Base-by-base conservation (phyloP, 169 alveolate species). In the Plasmodium berghei region DNA sequence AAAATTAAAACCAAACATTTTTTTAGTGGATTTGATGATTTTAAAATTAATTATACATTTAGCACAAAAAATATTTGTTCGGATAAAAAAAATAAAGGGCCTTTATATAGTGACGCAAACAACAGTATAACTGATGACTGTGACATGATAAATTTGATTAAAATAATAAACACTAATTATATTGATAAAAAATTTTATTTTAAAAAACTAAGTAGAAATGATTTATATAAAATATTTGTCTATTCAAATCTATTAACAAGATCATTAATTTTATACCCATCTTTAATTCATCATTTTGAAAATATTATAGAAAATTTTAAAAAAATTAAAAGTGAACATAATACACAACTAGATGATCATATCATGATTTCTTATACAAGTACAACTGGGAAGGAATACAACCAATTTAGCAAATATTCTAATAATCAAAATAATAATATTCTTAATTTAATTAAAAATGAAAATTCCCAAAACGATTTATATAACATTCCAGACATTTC, bases 21-120 rank as follows among this genome's bases (percentile, higher is more conserved):
- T 34, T 83, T 67, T 52, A 67, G 54, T 20, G 70, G 66, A 42
- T 83, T 83, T 66, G 90, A 83, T 56, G 90, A 83, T 46, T 83
- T 83, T 61, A 83, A 83, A 83, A 83, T 83, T 55, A 72, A 83
- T 45, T 83, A 83, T 66, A 52, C 90, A n/a, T 83, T 62, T 66
- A 26, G 49, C 45, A 61, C 54, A 74, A 26, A 20, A 56, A 58
- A 73, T 61, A 61, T 12, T 8, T 34, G 34, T 45, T 12, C 45
- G n/a, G 10, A 28, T 52, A 46, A 54, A n/a, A 61, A 34, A 40
- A 67, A 34, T 22, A 67, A 83, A 55, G 20, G 18, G 2, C 1
- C 74, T 5, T 9, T 48, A 24, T 48, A 67, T 24, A 61, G 54
- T 34, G 90, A 48, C 48, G 20, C 28, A 40, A 49, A 55, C 20